Base-by-base conservation (phyloP, 371 early-diverging fungal species). In the Entomophthora muscae region DNA sequence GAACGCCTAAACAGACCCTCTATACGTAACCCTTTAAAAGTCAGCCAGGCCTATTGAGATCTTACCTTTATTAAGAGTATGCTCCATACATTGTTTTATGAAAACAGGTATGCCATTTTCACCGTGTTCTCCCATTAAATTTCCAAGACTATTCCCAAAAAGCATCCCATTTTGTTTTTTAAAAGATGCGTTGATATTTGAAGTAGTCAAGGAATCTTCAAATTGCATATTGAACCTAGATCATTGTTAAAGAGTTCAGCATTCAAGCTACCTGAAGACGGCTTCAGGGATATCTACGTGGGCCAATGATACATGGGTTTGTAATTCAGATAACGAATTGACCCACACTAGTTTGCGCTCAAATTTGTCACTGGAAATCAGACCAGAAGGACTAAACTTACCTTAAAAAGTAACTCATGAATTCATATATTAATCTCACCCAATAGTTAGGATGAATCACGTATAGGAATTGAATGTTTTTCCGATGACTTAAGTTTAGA, bases 91-190 rank as follows among this genome's bases (percentile, higher is more conserved):
- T n/a, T 85, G 82, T 55, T 68, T 71, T 13, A 86, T 69, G 5
- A 84, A 78, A 10, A 65, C 63, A 0, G 87, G 88, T 13, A 84
- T 61, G 0, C 79, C 87, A 30, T 72, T 64, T 58, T 73, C 73
- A 23, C 80, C 80, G 42, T 73, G 73, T 21, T 66, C 66, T 7
- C 88, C 88, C 85, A 86, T 88, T 0, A 86, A 67, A 7, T 58
- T 65, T 27, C 81, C 82, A 63, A 89, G 64, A 0, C 78, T 71
- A 29, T 75, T 79, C 0, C 83, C 84, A 76, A 86, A 84, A 56
- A 75, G 42, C 42, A 10, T 42, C 10, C 42, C 42, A 17, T 5
- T 17, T 10, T 5, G 42, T 17, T 42, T 42, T 5, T 5, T 17
- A 5, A 42, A 5, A 10, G 42, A 17, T 17, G 5, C 42, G 17